phyloP scores from a whole-genome alignment of 163 green algal genomes.

The Scenedesmus sp. region DNA sequence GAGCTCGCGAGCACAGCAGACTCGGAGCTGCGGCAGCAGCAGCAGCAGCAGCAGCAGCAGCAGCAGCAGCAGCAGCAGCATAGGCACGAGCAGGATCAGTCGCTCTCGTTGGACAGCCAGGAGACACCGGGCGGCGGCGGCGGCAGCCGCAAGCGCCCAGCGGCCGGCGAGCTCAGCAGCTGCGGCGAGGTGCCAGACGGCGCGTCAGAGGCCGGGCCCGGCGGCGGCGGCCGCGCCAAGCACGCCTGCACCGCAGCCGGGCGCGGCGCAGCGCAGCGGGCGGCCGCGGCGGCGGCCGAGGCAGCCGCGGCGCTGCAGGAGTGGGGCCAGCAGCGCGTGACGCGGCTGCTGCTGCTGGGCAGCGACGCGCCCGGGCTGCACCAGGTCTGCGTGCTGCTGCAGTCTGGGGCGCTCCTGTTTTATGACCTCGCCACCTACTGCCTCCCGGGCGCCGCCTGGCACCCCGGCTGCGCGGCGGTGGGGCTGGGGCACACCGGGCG shows the following conservation, averaged over 20 bases:
- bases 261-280: background rate
- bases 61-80: conserved; percentile 4
- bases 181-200: too few species aligned
- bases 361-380: conserved; percentile 20
- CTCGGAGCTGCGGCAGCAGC: background rate
- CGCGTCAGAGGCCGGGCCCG: background rate
- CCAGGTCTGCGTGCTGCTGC: conserved; percentile 13
- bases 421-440: conserved; percentile 35
- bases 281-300: background rate
- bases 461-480: background rate
- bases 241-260: background rate
- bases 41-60: conserved; percentile 17
- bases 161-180: too few species aligned
- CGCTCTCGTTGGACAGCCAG: background rate
- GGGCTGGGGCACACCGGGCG: conserved; percentile 1
- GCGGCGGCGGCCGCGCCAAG: background rate
- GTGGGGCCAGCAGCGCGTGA: conserved; percentile 26
- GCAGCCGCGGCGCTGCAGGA: background rate
- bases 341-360: conserved; percentile 28
- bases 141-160: conserved; percentile 1
- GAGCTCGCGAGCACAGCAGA: too few species aligned
- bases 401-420: conserved; percentile 13
- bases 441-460: conserved; percentile 27
- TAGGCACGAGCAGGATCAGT: background rate
- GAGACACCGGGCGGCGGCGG: background rate